phyloP scores from a whole-genome alignment of 1,284 basidiomycete genomes.

The Agroathelia rolfsii region DNA sequence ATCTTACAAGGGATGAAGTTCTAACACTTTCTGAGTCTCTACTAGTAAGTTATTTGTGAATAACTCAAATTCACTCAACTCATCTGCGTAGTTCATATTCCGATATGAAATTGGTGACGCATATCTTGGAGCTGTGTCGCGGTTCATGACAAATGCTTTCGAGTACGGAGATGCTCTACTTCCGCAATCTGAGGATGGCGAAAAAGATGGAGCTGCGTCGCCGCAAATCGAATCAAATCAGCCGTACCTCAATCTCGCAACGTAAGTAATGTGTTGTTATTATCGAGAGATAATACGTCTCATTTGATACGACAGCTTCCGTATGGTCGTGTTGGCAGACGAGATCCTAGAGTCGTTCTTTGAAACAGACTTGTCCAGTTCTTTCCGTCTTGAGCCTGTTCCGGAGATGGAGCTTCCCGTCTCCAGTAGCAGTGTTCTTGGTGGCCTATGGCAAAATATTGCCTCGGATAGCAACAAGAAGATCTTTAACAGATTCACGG shows the following conservation, averaged over 20 bases:
- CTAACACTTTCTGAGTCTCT: constrained; percentile 91
- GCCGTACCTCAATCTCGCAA: constrained; percentile 80
- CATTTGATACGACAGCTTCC: constrained; percentile 53
- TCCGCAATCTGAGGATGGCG: constrained; percentile 35
- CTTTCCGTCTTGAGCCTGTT: constrained; percentile 75
- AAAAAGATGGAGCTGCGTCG: constrained; percentile 31
- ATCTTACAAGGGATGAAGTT: constrained; percentile 92
- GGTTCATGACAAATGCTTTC: constrained; percentile 95
- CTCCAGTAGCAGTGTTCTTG: constrained; percentile 56
- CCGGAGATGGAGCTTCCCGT: constrained; percentile 54
- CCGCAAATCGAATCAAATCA: constrained; percentile 61
- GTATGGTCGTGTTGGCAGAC: constrained; percentile 94
- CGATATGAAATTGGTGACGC: constrained; percentile 95
- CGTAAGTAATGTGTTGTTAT: constrained; percentile 34
- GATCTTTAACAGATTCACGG: constrained; percentile 79
- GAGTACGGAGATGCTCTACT: constrained; percentile 87
- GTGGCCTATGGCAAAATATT: constrained; percentile 81
- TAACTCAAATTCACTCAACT: constrained; percentile 3
- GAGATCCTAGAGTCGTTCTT: constrained; percentile 94
- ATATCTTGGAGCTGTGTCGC: constrained; percentile 89
- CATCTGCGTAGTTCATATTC: constrained; percentile 77
- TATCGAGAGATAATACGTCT: constrained; percentile 15
- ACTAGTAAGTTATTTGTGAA: constrained; percentile 57
- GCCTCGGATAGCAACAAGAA: constrained; percentile 83
- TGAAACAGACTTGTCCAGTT: constrained; percentile 77